Evolutionary conservation across 805 yeast genomes (phyloP), one percentile per base, ranked within the genome.

Genomic region (Cyberlindnera suaveolens): DNA sequence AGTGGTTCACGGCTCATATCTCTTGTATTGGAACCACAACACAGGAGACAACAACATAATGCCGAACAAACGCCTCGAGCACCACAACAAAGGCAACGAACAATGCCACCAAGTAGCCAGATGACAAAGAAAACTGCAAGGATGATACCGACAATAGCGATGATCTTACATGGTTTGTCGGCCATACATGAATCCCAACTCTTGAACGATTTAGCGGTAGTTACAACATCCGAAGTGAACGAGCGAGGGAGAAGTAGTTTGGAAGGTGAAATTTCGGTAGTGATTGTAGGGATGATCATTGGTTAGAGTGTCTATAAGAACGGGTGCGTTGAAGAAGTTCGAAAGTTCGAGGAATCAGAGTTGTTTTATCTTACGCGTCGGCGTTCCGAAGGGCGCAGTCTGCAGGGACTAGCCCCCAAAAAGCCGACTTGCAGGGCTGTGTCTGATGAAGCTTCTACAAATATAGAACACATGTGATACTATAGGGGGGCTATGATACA

Each of bases 111-210:
- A 2, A 82, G 16, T 4, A 83, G 45, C 84, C 89, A 81, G 6
- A 83, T 40, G 0, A 60, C 64, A 0, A 83, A 45, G 3, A 85
- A 51, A 0, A 59, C 68, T 0, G 80, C 91, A 11, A 86, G 54
- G 0, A 68, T 76, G 3, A 85, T 81, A 3, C 85, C 82, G 13
- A 84, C 85, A 36, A 85, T 85, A 4, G 85, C 90, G 17, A 82
- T 75, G 44, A 85, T 76, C 57, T 85, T 86, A 63, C 95, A 86
- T 38, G 80, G 70, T 36, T 65, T 79, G 61, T 84, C 82, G 56
- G 73, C 82, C 91, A 84, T 85, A 63, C 95, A 86, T 3, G 85
- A 75, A 56, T 81, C 78, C 93, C 95, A 85, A 41, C 60, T 51
- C 55, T 69, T 75, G 67, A 82, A 82, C 6, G 84, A 61, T 26